phyloP scores from a whole-genome alignment of 768 basidiomycete species.

The Calvatia gigantea region DNA sequence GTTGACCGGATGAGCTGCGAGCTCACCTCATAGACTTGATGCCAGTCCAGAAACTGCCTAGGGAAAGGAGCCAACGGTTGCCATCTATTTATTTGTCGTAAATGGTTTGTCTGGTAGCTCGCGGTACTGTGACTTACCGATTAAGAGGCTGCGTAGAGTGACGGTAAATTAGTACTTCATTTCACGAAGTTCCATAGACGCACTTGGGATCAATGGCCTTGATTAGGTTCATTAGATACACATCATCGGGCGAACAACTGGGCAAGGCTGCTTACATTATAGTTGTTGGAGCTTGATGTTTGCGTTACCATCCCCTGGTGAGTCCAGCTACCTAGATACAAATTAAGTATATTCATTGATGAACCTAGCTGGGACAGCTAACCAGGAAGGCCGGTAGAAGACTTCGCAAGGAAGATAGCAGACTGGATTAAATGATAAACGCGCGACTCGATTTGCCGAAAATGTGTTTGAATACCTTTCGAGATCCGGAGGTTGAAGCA shows the following conservation, averaged over 20 bases:
- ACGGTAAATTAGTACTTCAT: background rate
- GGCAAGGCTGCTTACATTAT: constrained; percentile 31
- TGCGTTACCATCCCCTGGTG: constrained; percentile 47
- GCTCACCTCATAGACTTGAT: constrained; percentile 38
- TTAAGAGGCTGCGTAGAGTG: constrained; percentile 23
- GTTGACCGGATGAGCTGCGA: too few species aligned
- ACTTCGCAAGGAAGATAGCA: constrained; percentile 53
- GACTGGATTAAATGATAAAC: constrained; percentile 26
- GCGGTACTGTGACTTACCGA: constrained; percentile 19
- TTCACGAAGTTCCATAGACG: constrained; percentile 13
- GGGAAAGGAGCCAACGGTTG: constrained; percentile 43
- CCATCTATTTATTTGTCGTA: constrained; percentile 24
- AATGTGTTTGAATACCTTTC: constrained; percentile 28
- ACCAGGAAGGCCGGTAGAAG: constrained; percentile 44
- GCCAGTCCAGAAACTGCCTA: constrained; percentile 58
- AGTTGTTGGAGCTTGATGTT: constrained; percentile 32
- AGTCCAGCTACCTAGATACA: constrained; percentile 33
- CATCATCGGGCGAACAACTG: background rate
- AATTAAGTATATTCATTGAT: background rate
- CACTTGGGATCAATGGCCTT: constrained; percentile 55
- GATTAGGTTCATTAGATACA: background rate
- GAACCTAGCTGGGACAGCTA: background rate
- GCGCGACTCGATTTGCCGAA: background rate
- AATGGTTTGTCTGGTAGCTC: background rate
- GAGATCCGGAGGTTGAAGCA: constrained; percentile 51